Evolutionary conservation across 257 asterid species (phyloP).

Genomic region (Galeopsis tetrahit): DNA sequence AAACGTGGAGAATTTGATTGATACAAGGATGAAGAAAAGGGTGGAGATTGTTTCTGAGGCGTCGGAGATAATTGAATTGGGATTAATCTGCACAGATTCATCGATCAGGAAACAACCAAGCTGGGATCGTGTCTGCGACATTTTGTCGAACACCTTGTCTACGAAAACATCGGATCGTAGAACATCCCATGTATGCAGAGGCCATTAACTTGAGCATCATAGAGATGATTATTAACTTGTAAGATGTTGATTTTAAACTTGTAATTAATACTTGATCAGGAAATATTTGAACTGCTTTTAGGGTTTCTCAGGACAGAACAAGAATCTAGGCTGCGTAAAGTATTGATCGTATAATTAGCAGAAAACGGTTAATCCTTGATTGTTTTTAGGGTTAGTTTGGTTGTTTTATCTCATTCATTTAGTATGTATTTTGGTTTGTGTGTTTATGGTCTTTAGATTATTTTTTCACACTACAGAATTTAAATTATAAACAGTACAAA

Average conservation of each 20-base stretch:
- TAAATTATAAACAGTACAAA: too few relatives aligned
- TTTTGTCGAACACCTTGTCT: constrained; percentile 34
- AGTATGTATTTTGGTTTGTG: too few relatives aligned
- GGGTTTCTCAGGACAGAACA: not conserved
- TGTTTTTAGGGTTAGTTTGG: too few relatives aligned
- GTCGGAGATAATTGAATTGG: constrained; percentile 39
- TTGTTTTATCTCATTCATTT: too few relatives aligned
- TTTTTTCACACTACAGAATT: too few relatives aligned
- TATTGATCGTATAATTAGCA: not conserved
- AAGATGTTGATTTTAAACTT: not conserved
- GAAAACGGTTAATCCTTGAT: too few relatives aligned
- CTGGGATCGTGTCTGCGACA: constrained; percentile 45
- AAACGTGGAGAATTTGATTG: constrained; percentile 47
- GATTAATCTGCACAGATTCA: constrained; percentile 53
- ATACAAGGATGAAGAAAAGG: constrained; percentile 51
- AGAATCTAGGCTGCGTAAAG: not conserved
- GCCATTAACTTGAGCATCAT: constrained; percentile 34
- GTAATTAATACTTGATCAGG: not conserved
- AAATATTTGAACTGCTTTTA: not conserved
- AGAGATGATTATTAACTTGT: constrained; percentile 9
- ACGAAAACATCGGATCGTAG: constrained; percentile 6
- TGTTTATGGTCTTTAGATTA: too few relatives aligned
- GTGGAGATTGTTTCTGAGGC: constrained; percentile 37
- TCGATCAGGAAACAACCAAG: constrained; percentile 43
- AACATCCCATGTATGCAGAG: constrained; percentile 19